Evolutionary conservation across 352 stramenopile species (phyloP).

Genomic region (Halophytophthora polymorphica): DNA sequence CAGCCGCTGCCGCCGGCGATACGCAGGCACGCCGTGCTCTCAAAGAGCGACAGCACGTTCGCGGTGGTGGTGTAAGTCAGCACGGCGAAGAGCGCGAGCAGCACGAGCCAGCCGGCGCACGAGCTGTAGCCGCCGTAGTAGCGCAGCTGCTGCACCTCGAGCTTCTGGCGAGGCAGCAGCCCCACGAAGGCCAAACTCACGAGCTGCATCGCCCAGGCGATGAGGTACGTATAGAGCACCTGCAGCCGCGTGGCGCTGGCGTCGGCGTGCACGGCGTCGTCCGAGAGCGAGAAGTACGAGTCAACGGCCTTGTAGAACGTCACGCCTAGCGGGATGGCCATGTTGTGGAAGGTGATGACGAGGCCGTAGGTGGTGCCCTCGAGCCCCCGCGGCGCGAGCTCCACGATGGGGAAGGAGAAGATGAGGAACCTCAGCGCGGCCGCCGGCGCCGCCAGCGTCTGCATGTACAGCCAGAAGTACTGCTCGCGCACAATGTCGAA

Average conservation of each 20-base stretch:
- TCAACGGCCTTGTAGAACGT: constrained; percentile 41
- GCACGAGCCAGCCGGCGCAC: constrained; percentile 36
- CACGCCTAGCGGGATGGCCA: constrained; percentile 44
- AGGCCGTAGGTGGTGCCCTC: constrained; percentile 63
- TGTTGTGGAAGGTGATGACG: constrained; percentile 60
- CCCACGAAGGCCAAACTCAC: constrained; percentile 38
- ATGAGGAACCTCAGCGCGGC: constrained; percentile 48
- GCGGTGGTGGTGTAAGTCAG: constrained; percentile 41
- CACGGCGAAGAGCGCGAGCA: constrained; percentile 26
- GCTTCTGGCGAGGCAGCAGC: constrained; percentile 51
- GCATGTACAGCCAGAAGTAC: constrained; percentile 59
- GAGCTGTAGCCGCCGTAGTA: constrained; percentile 60
- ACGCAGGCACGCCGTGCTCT: constrained; percentile 58
- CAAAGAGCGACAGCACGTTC: constrained; percentile 44
- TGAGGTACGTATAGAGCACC: constrained; percentile 47
- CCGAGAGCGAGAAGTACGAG: constrained; percentile 37
- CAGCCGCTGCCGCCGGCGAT: constrained; percentile 62
- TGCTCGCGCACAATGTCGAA: constrained; percentile 47
- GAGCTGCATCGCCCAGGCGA: constrained; percentile 47
- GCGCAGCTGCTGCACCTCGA: constrained; percentile 62
- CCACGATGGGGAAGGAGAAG: constrained; percentile 49
- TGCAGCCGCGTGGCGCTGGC: constrained; percentile 30
- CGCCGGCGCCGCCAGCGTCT: constrained; percentile 38
- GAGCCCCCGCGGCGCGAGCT: constrained; percentile 51
- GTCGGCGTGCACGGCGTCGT: constrained; percentile 24